Evolutionary conservation across 257 asterid genomes (phyloP), one percentile per base, ranked within the genome.

Genomic region (Nicotiana otophora): DNA sequence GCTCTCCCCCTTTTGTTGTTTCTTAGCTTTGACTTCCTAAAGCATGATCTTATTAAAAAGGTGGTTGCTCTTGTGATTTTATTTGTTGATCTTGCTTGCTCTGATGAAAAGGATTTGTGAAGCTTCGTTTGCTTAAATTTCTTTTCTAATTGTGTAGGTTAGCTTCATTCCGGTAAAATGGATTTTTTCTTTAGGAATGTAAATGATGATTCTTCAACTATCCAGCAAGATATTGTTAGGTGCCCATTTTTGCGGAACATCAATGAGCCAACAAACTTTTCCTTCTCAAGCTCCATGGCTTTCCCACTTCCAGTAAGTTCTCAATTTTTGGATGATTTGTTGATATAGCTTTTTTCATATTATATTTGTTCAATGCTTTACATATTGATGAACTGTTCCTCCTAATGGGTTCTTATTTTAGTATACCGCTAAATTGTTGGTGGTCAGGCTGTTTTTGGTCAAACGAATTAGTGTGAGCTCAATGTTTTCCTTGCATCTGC

Each of bases 211-310:
- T 92, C 94, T 81, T 86, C 91, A 26, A 66, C 84, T 28, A 83
- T 87, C 80, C 89, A 90, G 84, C 91, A 87, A 84, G 95, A 89
- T 89, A 91, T 90, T 78, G 78, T 82, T 75, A 92, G 90, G 88
- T 96, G 99, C 81, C 99, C 99, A 54, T 96, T 96, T 89, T 86
- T 96, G 97, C 90, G 94, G 83, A 96, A 93, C 92, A 94, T 96
- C 83, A 92, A 91, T 82, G 97, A 94, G 85, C 97, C 99, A 26
- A 96, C 97, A 66, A 91, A 91, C 87, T 92, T 94, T 80, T 92
- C 98, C 86, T 92, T 95, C 87, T 87, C 97, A 80, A 78, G 90
- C 61, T 75, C 97, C 67, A 62, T 84, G 85, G 89, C 92, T 86
- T 75, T 90, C 84, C 90, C 95, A 2, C 34, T 91, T 81, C 93